These are phyloP conservation scores for Lichtheimia corymbifera DNA, from an alignment of 371 early-diverging fungal species.

Conservation along the genomic window DNA sequence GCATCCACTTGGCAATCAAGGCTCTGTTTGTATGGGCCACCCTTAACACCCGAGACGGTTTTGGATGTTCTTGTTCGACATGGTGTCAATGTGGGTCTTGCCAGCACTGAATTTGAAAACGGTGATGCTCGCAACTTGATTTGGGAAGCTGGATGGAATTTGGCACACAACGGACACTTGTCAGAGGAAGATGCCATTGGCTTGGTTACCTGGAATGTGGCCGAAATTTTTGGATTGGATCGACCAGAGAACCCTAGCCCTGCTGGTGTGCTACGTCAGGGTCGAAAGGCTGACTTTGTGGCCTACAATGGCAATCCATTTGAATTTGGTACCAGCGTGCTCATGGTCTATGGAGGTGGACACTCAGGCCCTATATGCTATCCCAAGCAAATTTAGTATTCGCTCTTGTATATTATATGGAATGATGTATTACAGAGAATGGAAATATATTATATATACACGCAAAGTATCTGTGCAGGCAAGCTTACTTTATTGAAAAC, in stretches of 20 bases:
- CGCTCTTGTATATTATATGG: too few species aligned
- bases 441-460: too few species aligned
- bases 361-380: conserved; percentile 47
- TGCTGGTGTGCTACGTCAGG: conserved; percentile 25
- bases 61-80: conserved; percentile 57
- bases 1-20: conserved; percentile 66
- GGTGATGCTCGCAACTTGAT: conserved; percentile 69
- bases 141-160: conserved; percentile 73
- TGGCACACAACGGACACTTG: conserved; percentile 35
- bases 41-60: conserved; percentile 54
- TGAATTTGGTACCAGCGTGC: conserved; percentile 58
- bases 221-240: conserved; percentile 58
- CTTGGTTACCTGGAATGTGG: conserved; percentile 75
- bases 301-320: conserved; percentile 59
- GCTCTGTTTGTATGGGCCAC: conserved; percentile 62
- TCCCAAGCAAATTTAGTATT: conserved; percentile 27
- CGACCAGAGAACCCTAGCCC: conserved; percentile 19
- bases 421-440: too few species aligned
- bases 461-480: too few species aligned
- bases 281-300: conserved; percentile 46
- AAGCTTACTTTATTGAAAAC: too few species aligned
- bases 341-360: conserved; percentile 58
- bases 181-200: conserved; percentile 65
- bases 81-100: conserved; percentile 65
- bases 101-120: conserved; percentile 57